These are phyloP conservation scores for Chalaropsis thielavioides DNA, from an alignment of 2,329 filamentous ascomycete genomes.

Conservation along the genomic window DNA sequence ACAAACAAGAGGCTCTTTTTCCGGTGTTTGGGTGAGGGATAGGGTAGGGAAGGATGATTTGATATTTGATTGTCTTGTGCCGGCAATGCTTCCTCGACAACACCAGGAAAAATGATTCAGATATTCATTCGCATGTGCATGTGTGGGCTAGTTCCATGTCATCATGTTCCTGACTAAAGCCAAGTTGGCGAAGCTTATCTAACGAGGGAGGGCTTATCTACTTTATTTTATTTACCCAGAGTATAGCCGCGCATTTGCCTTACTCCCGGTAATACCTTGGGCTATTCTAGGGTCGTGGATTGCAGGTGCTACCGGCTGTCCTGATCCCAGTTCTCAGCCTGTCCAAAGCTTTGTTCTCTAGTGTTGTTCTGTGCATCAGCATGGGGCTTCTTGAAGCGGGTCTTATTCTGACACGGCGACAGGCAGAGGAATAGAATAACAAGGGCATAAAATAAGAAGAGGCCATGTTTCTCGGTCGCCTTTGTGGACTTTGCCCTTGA, in stretches of 20 bases:
- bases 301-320: background rate
- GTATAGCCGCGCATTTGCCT: too few relatives aligned
- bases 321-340: background rate
- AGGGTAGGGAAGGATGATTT: too few relatives aligned
- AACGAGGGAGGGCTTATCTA: too few relatives aligned
- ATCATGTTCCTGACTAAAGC: background rate
- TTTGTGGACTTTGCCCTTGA: too few relatives aligned
- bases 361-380: background rate
- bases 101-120: background rate
- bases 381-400: too few relatives aligned
- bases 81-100: background rate
- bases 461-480: too few relatives aligned
- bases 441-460: too few relatives aligned
- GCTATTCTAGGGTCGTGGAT: background rate
- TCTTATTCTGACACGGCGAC: too few relatives aligned
- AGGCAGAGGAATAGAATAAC: too few relatives aligned
- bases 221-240: background rate
- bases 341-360: background rate
- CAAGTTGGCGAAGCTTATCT: background rate
- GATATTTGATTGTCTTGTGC: background rate
- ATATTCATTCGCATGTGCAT: slow-evolving; percentile 1
- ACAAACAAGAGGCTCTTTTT: background rate
- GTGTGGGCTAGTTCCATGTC: background rate
- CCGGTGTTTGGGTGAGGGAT: background rate
- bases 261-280: background rate